These are phyloP conservation scores for Adiantum capillusveneris DNA, from an alignment of 75 land plant genomes.

Conservation along the genomic window DNA sequence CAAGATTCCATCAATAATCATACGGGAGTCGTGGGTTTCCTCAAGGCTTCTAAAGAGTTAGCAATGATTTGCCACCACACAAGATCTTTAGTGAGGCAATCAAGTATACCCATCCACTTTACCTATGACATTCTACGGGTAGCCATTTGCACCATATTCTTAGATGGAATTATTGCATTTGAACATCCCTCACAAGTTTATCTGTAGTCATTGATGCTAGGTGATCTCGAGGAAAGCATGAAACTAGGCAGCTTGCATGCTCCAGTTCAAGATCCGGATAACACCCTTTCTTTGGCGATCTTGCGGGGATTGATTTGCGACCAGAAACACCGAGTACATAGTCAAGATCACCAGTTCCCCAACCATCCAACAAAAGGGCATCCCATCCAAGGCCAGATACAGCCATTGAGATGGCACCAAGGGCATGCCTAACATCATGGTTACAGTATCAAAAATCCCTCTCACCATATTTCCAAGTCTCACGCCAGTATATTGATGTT, in stretches of 20 bases:
- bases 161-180: not conserved
- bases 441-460: no score
- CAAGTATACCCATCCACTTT: constrained; percentile 63
- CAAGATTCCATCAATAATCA: constrained; percentile 25
- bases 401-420: no score
- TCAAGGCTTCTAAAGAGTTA: constrained; percentile 56
- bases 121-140: not conserved
- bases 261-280: constrained; percentile 69
- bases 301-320: no score
- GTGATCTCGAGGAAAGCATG: constrained; percentile 39
- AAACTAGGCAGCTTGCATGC: constrained; percentile 74
- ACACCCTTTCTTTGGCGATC: constrained; percentile 29
- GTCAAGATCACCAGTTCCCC: no score
- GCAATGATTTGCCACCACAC: constrained; percentile 82
- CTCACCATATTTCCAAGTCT: no score
- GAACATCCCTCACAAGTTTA: constrained; percentile 4
- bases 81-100: constrained; percentile 78
- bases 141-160: not conserved
- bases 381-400: no score
- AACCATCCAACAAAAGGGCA: no score
- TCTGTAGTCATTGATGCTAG: constrained; percentile 13
- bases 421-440: no score
- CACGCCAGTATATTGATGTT: no score
- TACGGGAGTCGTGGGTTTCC: constrained; percentile 16
- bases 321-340: no score